phyloP scores from a whole-genome alignment of 345 rosid genomes.

The Citrus hindsii region DNA sequence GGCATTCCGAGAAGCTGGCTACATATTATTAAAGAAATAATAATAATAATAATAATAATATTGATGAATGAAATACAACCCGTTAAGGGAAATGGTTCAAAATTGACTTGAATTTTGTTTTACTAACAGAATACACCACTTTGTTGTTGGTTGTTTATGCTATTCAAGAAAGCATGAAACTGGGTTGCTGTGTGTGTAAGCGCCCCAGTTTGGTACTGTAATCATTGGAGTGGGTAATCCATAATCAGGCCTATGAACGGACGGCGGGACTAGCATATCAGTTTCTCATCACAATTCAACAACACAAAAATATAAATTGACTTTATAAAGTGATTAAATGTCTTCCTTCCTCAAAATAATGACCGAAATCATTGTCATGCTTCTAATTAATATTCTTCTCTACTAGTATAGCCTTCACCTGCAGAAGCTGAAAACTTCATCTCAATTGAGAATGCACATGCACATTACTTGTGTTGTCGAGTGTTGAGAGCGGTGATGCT shows the following conservation, averaged over 20 bases:
- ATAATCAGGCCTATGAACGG: no score
- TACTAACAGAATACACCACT: not conserved
- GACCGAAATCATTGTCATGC: not conserved
- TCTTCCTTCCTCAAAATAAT: not conserved
- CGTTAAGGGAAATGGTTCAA: not conserved
- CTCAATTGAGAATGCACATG: not conserved
- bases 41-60: no score
- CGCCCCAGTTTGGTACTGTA: not conserved
- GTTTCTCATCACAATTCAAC: not conserved
- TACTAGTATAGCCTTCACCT: not conserved
- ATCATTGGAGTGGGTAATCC: not conserved
- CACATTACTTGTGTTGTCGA: not conserved
- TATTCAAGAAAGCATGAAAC: not conserved
- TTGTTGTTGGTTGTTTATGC: not conserved
- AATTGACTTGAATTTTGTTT: not conserved
- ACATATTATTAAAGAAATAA: no score
- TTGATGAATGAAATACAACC: not conserved
- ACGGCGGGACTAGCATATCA: no score
- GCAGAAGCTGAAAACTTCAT: not conserved
- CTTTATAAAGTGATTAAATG: not conserved
- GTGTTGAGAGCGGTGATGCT: not conserved
- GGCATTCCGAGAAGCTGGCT: no score
- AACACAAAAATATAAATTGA: not conserved
- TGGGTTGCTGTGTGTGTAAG: not conserved
- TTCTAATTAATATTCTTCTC: not conserved